These are phyloP conservation scores for Metarhizium guizhouense DNA, from an alignment of 2,329 filamentous ascomycete genomes.

Conservation along the genomic window DNA sequence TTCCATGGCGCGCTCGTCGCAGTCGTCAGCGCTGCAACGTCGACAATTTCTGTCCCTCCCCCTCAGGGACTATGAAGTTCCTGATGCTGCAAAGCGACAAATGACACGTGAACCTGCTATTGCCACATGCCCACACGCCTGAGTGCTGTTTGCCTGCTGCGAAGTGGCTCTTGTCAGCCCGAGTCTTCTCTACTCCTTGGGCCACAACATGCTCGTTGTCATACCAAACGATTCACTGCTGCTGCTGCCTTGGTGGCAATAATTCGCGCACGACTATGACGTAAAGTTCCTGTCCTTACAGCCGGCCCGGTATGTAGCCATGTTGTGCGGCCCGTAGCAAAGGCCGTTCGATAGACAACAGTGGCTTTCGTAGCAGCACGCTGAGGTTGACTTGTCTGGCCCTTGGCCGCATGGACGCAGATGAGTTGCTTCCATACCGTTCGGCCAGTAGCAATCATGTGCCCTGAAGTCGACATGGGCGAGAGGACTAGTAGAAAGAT, in stretches of 20 bases:
- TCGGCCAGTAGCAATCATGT: not conserved
- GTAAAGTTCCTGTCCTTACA: not conserved
- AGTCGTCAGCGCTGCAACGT: not conserved
- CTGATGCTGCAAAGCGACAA: not conserved
- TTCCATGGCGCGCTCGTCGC: too few species aligned
- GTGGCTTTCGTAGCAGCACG: conserved; percentile 1
- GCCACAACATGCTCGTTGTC: not conserved
- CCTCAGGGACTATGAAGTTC: not conserved
- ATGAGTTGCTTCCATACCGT: not conserved
- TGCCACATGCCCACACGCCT: not conserved
- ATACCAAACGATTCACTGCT: not conserved
- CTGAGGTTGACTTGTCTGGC: not conserved
- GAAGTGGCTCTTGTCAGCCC: not conserved
- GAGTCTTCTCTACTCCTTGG: not conserved
- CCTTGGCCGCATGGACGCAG: not conserved
- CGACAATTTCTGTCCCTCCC: not conserved
- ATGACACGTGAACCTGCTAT: not conserved
- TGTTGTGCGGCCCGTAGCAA: not conserved
- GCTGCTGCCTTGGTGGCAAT: not conserved
- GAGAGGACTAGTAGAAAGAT: not conserved
- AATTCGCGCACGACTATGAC: conserved; percentile 1
- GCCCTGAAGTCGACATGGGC: not conserved
- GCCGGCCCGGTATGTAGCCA: not conserved
- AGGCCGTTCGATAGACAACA: conserved; percentile 2
- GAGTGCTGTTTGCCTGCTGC: not conserved